A percentile compares a stretch with the other conserved stretches of the same genome.
These are phyloP conservation scores for Sarcodon sp. DNA, from an alignment of 768 basidiomycete genomes.

Conservation along the genomic window DNA sequence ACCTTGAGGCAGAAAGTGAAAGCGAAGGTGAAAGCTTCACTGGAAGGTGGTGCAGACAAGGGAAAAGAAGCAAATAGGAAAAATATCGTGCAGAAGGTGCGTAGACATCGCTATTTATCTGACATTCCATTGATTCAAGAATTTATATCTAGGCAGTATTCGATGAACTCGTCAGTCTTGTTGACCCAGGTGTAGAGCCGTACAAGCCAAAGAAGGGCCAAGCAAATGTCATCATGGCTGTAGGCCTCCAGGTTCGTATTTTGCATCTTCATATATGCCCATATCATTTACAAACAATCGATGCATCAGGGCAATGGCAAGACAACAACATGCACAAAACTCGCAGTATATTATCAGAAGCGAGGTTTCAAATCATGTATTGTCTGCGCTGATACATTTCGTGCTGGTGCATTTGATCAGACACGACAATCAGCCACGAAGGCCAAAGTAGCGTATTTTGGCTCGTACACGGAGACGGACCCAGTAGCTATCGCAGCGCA, in stretches of 20 bases:
- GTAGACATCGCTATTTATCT: slow-evolving; percentile 2
- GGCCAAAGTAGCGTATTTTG: slow-evolving; percentile 98
- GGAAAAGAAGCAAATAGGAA: slow-evolving; percentile 74
- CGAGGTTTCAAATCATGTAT: slow-evolving; percentile 95
- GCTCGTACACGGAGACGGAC: slow-evolving; percentile 97
- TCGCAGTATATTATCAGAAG: slow-evolving; percentile 95
- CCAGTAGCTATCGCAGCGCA: slow-evolving; percentile 90
- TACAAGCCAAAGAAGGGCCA: slow-evolving; percentile 96
- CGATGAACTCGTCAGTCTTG: slow-evolving; percentile 89
- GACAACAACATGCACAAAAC: slow-evolving; percentile 98
- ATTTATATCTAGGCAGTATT: slow-evolving; percentile 63
- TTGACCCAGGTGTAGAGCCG: slow-evolving; percentile 91
- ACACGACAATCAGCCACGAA: slow-evolving; percentile 97
- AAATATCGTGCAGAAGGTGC: slow-evolving; percentile 84
- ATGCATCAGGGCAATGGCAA: slow-evolving; percentile 80
- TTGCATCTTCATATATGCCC: not conserved
- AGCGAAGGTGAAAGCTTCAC: slow-evolving; percentile 70
- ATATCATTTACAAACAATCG: not conserved
- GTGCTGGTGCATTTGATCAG: slow-evolving; percentile 98
- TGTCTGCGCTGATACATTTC: slow-evolving; percentile 98
- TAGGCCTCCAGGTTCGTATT: slow-evolving; percentile 74
- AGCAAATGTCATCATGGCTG: slow-evolving; percentile 92
- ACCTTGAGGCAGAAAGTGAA: slow-evolving; percentile 83
- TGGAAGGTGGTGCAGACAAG: slow-evolving; percentile 60
- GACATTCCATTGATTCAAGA: not conserved